Percentiles rank a stretch among this genome's conserved stretches.
These are phyloP conservation scores for Chrysoporthe austroafricana DNA, from an alignment of 2,329 filamentous ascomycete species.

Conservation along the genomic window DNA sequence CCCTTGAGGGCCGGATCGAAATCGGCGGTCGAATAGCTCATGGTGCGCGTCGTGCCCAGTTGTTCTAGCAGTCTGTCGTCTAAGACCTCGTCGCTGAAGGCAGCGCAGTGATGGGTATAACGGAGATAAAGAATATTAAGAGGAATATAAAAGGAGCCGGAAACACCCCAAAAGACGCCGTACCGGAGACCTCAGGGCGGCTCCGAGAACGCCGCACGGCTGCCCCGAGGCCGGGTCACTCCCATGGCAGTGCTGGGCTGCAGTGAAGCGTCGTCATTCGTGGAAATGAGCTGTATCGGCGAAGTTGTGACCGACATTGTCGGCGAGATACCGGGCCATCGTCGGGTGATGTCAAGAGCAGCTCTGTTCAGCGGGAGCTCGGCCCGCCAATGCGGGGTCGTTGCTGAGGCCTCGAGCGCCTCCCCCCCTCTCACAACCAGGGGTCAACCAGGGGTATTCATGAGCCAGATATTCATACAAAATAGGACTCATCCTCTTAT, in stretches of 20 bases:
- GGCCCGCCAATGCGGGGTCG: constrained; percentile 20
- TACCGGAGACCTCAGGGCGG: background rate
- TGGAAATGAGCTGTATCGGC: constrained; percentile 22
- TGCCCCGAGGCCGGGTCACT: background rate
- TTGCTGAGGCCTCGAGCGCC: too few species aligned
- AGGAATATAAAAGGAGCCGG: background rate
- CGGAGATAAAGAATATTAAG: background rate
- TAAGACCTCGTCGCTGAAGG: background rate
- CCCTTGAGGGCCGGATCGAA: constrained; percentile 36
- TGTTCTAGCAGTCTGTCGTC: too few species aligned
- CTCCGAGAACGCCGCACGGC: background rate
- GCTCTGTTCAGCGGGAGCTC: constrained; percentile 7
- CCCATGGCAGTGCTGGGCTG: background rate
- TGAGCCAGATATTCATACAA: too few species aligned
- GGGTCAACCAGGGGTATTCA: too few species aligned
- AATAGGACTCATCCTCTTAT: too few species aligned
- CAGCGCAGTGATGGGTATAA: background rate
- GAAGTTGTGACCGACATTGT: constrained; percentile 21
- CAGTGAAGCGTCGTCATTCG: constrained; percentile 18
- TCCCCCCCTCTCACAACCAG: too few species aligned
- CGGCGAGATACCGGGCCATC: background rate
- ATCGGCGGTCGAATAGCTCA: constrained; percentile 30
- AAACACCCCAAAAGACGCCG: background rate
- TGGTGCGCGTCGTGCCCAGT: constrained; percentile 1
- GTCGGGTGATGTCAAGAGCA: constrained; percentile 5